Evolutionary conservation across 2,329 filamentous ascomycete species (phyloP).

Genomic region (Xylariaceae sp.): DNA sequence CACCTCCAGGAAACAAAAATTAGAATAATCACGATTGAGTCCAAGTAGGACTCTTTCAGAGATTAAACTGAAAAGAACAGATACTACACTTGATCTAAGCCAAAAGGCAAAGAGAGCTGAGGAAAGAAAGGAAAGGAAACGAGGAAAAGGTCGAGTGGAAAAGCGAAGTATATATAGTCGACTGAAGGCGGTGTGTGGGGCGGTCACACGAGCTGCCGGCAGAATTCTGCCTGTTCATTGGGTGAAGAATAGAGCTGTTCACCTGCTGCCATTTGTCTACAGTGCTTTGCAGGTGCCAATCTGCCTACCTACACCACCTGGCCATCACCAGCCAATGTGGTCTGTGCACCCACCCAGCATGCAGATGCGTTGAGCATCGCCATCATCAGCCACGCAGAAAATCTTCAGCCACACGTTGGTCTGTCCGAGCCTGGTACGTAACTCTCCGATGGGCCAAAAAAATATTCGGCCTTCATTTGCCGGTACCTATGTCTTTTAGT

Average conservation of each 20-base stretch:
- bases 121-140: constrained; percentile 26
- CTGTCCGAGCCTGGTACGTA: too few species aligned
- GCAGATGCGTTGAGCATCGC: background rate
- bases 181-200: constrained; percentile 22
- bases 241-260: too few species aligned
- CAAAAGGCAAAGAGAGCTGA: constrained; percentile 35
- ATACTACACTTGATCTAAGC: constrained; percentile 52
- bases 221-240: background rate
- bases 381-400: background rate
- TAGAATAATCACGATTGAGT: constrained; percentile 72
- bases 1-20: constrained; percentile 60
- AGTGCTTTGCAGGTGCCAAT: too few species aligned
- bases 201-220: constrained; percentile 22
- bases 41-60: constrained; percentile 72
- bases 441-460: constrained; percentile 10
- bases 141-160: constrained; percentile 1
- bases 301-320: background rate
- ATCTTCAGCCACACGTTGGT: background rate
- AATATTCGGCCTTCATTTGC: constrained; percentile 11
- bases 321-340: too few species aligned
- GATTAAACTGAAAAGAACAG: constrained; percentile 97
- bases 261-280: too few species aligned
- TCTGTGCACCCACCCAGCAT: background rate
- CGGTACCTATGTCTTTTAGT: background rate
- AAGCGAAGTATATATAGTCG: constrained; percentile 15